These are phyloP conservation scores for Colletotrichum incanum DNA, from an alignment of 2,329 filamentous ascomycete genomes.

Conservation along the genomic window DNA sequence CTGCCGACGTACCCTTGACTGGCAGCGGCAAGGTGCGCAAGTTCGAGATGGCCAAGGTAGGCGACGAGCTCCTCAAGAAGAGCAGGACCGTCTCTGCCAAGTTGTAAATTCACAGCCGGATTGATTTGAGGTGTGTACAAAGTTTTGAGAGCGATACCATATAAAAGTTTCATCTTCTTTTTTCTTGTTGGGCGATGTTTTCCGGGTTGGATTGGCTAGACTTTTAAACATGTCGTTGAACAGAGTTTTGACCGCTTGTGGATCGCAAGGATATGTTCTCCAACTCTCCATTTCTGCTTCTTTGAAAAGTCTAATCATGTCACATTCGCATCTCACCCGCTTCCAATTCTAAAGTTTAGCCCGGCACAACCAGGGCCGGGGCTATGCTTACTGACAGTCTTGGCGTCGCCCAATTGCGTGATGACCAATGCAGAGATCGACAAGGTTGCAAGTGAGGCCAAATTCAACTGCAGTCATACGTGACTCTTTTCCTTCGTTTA, in stretches of 20 bases:
- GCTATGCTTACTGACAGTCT: not conserved
- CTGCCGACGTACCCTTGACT: constrained; percentile 73
- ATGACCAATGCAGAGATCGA: not conserved
- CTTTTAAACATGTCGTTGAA: constrained; percentile 6
- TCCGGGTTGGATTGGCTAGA: not conserved
- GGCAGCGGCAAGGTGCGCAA: constrained; percentile 82
- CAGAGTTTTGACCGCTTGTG: not conserved
- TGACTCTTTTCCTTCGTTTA: not conserved
- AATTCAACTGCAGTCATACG: constrained; percentile 1
- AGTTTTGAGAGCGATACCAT: constrained; percentile 4
- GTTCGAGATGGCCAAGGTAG: constrained; percentile 73
- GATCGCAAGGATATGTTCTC: not conserved
- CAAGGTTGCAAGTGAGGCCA: constrained; percentile 4
- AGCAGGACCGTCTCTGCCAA: constrained; percentile 60
- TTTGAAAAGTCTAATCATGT: not conserved
- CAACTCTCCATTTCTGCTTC: not conserved
- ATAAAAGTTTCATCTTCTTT: not conserved
- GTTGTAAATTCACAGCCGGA: constrained; percentile 52
- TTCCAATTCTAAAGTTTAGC: too few relatives aligned
- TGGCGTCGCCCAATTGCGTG: not conserved
- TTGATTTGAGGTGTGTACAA: not conserved
- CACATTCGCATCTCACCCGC: not conserved
- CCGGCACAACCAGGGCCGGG: too few relatives aligned
- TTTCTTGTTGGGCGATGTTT: not conserved
- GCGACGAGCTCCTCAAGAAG: constrained; percentile 68